Conservation (phyloP, 2,329 filamentous ascomycete species). For the Orbilia oligospora region DNA sequence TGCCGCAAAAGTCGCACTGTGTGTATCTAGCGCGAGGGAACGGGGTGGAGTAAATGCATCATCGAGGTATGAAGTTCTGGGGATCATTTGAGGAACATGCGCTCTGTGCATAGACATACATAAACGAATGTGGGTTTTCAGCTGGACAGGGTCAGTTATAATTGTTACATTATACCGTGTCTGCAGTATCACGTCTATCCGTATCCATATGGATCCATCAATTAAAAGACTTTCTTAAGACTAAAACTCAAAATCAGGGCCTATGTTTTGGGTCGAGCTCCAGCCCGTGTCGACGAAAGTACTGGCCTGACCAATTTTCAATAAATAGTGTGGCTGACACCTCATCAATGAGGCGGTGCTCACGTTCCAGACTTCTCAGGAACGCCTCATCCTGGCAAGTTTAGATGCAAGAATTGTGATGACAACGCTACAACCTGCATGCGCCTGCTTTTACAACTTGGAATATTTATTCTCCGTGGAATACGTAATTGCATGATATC, state of each 20-base stretch:
- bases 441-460: not conserved
- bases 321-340: slow-evolving; percentile 47
- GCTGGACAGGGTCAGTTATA: slow-evolving; percentile 55
- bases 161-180: slow-evolving; percentile 17
- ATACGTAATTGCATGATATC: slow-evolving; percentile 31
- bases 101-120: slow-evolving; percentile 34
- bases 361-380: slow-evolving; percentile 52
- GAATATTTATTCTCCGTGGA: slow-evolving; percentile 7
- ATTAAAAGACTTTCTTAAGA: not conserved
- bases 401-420: slow-evolving; percentile 20
- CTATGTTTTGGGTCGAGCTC: slow-evolving; percentile 1
- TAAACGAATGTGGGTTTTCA: slow-evolving; percentile 43
- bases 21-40: slow-evolving; percentile 14
- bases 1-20: slow-evolving; percentile 15
- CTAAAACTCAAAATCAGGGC: slow-evolving; percentile 5
- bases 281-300: not conserved
- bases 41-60: slow-evolving; percentile 14
- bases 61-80: slow-evolving; percentile 4
- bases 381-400: slow-evolving; percentile 33
- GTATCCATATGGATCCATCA: not conserved
- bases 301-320: slow-evolving; percentile 18
- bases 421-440: slow-evolving; percentile 39
- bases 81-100: slow-evolving; percentile 32
- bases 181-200: slow-evolving; percentile 29
- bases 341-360: slow-evolving; percentile 53